A percentile compares a stretch with the other conserved stretches of the same genome.
These are phyloP conservation scores for Linum trigynum DNA, from an alignment of 345 rosid genomes.

Conservation along the genomic window DNA sequence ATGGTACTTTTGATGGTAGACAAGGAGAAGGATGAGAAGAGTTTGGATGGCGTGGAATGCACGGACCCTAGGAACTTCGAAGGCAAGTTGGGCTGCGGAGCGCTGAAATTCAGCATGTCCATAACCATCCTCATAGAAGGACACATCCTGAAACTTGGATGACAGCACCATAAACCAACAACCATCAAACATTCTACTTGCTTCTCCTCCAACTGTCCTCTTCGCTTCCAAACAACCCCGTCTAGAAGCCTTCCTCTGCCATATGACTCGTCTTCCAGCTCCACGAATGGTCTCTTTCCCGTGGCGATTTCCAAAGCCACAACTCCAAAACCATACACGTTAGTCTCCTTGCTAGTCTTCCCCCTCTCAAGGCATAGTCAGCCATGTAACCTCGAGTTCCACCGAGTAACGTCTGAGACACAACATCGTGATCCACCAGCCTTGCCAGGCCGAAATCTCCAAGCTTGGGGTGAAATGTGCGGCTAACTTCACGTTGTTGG, in stretches of 20 bases:
- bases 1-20: neutral
- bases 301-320: conserved; percentile 26
- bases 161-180: conserved; percentile 15
- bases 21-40: neutral
- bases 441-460: conserved; percentile 29
- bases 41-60: conserved; percentile 8
- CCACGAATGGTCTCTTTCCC: neutral
- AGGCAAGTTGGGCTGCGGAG: conserved; percentile 12
- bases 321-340: conserved; percentile 30
- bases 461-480: conserved; percentile 22
- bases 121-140: conserved; percentile 10
- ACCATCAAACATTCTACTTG: conserved; percentile 6
- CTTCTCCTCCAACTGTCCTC: neutral
- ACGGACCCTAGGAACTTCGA: conserved; percentile 8
- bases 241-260: neutral
- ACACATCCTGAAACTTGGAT: neutral
- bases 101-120: conserved; percentile 6
- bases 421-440: conserved; percentile 21
- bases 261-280: neutral
- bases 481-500: conserved; percentile 26
- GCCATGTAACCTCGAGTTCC: conserved; percentile 30
- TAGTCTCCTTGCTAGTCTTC: conserved; percentile 28
- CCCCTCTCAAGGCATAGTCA: conserved; percentile 13
- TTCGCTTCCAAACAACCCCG: conserved; percentile 2
- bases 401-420: conserved; percentile 13